Conservation (phyloP, 371 early-diverging fungal species). For the Mortierella sp. region DNA sequence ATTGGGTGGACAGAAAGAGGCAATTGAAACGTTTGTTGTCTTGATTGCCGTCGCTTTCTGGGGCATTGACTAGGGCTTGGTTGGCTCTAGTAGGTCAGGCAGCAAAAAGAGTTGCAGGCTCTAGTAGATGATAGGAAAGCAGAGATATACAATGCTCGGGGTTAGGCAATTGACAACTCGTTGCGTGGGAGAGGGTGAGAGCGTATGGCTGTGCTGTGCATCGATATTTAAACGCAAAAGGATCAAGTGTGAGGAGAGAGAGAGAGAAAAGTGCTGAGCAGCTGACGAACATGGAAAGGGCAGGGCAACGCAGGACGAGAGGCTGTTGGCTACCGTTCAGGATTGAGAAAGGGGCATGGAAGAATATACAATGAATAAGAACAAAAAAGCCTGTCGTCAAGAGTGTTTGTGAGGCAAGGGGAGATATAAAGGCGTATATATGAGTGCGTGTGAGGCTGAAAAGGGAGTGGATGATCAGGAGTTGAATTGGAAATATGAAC, state of each 20-base stretch:
- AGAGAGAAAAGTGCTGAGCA: neutral
- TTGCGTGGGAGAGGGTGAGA: neutral
- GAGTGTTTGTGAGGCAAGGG: neutral
- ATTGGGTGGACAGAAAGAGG: neutral
- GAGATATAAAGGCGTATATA: neutral
- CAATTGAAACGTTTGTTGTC: neutral
- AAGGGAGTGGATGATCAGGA: neutral
- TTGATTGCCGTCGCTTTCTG: neutral
- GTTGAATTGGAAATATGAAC: constrained; percentile 14
- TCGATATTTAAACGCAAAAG: neutral
- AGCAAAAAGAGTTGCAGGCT: neutral
- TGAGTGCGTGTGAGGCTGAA: neutral
- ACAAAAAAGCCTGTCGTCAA: no score
- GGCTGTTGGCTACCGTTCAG: constrained; percentile 12
- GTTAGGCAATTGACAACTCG: neutral
- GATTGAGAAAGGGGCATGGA: neutral
- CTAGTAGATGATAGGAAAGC: neutral
- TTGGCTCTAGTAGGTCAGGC: neutral
- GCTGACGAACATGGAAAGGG: constrained; percentile 1
- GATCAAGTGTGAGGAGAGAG: neutral
- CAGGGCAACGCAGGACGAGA: neutral
- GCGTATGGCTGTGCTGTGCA: constrained; percentile 2
- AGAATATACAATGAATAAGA: neutral
- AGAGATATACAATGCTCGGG: neutral
- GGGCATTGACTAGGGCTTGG: constrained; percentile 1